Evolutionary conservation across 495 filamentous ascomycete species (phyloP), one percentile per base, ranked within the genome.

Genomic region (Penicillium coprophilum): DNA sequence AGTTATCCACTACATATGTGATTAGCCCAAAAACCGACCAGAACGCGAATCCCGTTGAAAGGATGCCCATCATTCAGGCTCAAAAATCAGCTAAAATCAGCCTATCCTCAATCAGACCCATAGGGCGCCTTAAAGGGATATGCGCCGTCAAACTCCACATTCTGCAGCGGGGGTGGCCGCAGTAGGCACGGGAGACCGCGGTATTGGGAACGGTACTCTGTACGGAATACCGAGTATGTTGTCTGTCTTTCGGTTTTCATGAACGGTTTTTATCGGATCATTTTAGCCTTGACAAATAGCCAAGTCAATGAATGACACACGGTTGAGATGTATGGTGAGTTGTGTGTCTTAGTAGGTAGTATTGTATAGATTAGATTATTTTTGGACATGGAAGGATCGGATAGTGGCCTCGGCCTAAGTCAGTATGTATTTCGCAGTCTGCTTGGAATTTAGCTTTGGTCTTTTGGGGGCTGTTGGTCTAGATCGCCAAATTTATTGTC

Each of bases 101-200:
- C 46, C 46, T 49, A 36, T 27, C 32, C 4, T 11, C 12, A 10
- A 3, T 9, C 10, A 43, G 19, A 43, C 17, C 40, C 19, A 3
- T 43, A 23, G 19, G 40, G 20, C 40, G 40, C 40, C 40, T 43
- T n/a, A 38, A 38, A 38, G 34, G 34, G 34, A 38, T 38, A 38
- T 38, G 34, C 34, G 34, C 40, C 39, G 19, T 41, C 46, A 52
- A 50, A 40, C 52, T 54, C 52, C 52, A 54, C 52, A 54, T 46
- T 54, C 41, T 46, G 52, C 52, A 54, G 51, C 40, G 30, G 51
- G 40, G 51, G 19, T 36, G 28, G 9, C 31, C 48, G 52, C 41
- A 45, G 27, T 53, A 40, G 28, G 52, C 48, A 28, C 41, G 52
- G 52, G 52, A 46, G 41, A 39, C 41, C 52, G 23, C 30, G 17